Evolutionary conservation across 2,329 filamentous ascomycete species (phyloP).

Genomic region (Penicillium sp.): DNA sequence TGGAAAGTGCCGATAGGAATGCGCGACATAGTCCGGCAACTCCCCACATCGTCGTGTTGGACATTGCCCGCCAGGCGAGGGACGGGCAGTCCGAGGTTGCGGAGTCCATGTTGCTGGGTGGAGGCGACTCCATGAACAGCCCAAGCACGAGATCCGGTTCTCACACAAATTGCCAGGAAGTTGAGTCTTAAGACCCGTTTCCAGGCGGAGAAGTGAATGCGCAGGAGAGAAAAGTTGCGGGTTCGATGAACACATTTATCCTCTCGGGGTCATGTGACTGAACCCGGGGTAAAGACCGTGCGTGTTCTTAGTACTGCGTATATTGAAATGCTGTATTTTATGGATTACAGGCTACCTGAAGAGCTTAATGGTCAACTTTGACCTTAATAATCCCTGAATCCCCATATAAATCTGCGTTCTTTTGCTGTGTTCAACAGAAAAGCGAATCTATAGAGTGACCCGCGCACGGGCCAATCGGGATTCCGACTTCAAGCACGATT

Average conservation of each 20-base stretch:
- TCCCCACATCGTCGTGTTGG: constrained; percentile 67
- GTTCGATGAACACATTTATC: constrained; percentile 16
- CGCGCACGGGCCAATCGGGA: constrained; percentile 21
- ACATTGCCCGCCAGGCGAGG: constrained; percentile 62
- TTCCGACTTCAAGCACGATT: constrained; percentile 23
- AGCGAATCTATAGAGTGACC: constrained; percentile 5
- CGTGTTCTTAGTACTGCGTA: not conserved
- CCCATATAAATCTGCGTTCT: not conserved
- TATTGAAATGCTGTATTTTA: not conserved
- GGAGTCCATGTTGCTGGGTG: constrained; percentile 35
- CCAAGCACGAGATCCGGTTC: constrained; percentile 19
- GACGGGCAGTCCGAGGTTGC: constrained; percentile 43
- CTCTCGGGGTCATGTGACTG: constrained; percentile 22
- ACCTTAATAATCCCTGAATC: not conserved
- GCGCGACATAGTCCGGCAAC: constrained; percentile 65
- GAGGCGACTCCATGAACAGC: constrained; percentile 17
- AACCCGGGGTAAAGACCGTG: constrained; percentile 14
- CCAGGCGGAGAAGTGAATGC: constrained; percentile 5
- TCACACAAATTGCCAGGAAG: constrained; percentile 6
- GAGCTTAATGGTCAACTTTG: too few species aligned
- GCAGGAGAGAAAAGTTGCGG: constrained; percentile 5
- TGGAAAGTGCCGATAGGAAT: constrained; percentile 71
- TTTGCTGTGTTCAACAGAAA: not conserved
- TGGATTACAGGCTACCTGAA: not conserved
- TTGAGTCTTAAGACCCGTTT: constrained; percentile 7